Conservation (phyloP, 345 rosid genomes). For the Cardiospermum halicacabum region DNA sequence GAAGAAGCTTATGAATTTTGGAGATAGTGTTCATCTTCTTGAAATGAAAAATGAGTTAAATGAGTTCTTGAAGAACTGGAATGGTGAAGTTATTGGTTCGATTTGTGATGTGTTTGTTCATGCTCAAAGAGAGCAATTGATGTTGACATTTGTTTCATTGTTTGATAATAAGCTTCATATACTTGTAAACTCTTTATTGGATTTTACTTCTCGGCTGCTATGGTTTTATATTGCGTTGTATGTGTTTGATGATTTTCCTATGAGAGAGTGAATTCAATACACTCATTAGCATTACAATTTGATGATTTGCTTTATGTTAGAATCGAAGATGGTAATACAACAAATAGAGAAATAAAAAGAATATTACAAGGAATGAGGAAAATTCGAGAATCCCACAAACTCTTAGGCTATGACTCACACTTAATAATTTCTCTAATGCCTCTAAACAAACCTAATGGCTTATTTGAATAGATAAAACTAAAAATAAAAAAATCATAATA, state of each 20-base stretch:
- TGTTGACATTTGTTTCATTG: constrained; percentile 33
- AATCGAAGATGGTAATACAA: too few relatives aligned
- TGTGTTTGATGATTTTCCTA: constrained; percentile 32
- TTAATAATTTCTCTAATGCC: too few relatives aligned
- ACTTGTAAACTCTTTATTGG: constrained; percentile 33
- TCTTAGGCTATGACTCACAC: too few relatives aligned
- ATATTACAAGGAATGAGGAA: too few relatives aligned
- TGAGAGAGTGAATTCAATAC: too few relatives aligned
- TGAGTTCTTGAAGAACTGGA: constrained; percentile 43
- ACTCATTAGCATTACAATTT: background rate
- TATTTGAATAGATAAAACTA: too few relatives aligned
- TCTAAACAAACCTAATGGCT: too few relatives aligned
- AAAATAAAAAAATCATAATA: too few relatives aligned
- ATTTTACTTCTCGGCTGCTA: background rate
- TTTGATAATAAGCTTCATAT: constrained; percentile 55
- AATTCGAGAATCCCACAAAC: too few relatives aligned
- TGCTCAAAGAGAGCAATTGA: constrained; percentile 40
- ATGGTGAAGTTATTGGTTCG: constrained; percentile 50
- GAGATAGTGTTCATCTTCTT: constrained; percentile 65
- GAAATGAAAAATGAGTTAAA: constrained; percentile 49
- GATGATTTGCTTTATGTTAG: too few relatives aligned
- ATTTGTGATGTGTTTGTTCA: constrained; percentile 54
- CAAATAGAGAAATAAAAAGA: too few relatives aligned
- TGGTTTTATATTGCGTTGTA: background rate
- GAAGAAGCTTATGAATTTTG: constrained; percentile 60